Evolutionary conservation across 352 stramenopile genomes (phyloP).

Genomic region (Globisporangium spiculum): DNA sequence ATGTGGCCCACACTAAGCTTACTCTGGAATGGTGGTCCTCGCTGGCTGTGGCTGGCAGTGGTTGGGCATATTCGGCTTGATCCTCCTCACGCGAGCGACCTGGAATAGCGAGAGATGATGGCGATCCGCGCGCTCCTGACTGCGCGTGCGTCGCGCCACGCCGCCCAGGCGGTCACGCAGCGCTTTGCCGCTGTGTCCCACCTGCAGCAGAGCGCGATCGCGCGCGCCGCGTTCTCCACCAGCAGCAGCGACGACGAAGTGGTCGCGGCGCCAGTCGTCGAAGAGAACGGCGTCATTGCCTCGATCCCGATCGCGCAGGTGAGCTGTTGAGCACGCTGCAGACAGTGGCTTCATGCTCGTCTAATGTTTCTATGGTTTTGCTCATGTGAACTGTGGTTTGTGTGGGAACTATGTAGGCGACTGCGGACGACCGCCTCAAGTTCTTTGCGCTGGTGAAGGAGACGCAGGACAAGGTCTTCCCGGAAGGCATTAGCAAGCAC

Average conservation of each 20-base stretch:
- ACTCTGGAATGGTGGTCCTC: slow-evolving; percentile 16
- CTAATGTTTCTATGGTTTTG: slow-evolving; percentile 1
- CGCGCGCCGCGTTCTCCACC: slow-evolving; percentile 34
- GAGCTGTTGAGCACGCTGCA: neutral
- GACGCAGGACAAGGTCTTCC: slow-evolving; percentile 69
- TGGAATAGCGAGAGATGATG: slow-evolving; percentile 36
- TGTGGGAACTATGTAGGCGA: slow-evolving; percentile 35
- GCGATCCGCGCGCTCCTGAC: slow-evolving; percentile 49
- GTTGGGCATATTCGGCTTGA: slow-evolving; percentile 21
- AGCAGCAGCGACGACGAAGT: slow-evolving; percentile 19
- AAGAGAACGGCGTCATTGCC: slow-evolving; percentile 50
- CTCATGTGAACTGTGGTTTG: neutral
- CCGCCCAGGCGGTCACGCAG: slow-evolving; percentile 17
- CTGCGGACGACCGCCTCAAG: slow-evolving; percentile 60
- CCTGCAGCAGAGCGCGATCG: slow-evolving; percentile 9
- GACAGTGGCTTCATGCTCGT: neutral
- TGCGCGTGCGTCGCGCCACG: slow-evolving; percentile 25
- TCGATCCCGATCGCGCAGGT: slow-evolving; percentile 60
- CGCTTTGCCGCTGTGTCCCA: slow-evolving; percentile 20
- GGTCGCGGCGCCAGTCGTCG: slow-evolving; percentile 17
- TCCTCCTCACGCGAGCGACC: neutral
- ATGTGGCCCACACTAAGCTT: slow-evolving; percentile 11
- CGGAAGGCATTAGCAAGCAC: slow-evolving; percentile 69
- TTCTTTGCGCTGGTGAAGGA: slow-evolving; percentile 81
- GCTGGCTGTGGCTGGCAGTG: slow-evolving; percentile 22